Conservation (phyloP, 345 rosid genomes). For the Salix exigua region DNA sequence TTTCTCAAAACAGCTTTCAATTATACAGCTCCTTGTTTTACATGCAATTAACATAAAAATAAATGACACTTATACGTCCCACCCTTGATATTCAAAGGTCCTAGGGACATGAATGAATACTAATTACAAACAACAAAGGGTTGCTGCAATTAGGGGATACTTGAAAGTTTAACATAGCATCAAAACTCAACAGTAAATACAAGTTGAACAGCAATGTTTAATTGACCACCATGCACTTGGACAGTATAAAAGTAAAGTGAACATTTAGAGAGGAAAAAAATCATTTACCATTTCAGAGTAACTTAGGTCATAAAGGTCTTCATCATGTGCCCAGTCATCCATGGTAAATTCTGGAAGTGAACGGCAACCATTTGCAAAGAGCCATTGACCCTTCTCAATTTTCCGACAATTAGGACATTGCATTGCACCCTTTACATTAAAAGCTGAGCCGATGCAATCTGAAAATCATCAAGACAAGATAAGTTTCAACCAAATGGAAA, state of each 20-base stretch:
- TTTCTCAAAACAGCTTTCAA: not conserved
- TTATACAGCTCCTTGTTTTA: not conserved
- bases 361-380: conserved; percentile 74
- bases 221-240: not conserved
- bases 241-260: conserved; percentile 1
- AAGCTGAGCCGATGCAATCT: conserved; percentile 99
- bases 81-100: not conserved
- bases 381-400: conserved; percentile 99
- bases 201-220: not conserved
- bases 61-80: not conserved
- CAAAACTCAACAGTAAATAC: not conserved
- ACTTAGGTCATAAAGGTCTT: conserved; percentile 72
- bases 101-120: not conserved
- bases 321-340: conserved; percentile 93
- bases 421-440: conserved; percentile 92
- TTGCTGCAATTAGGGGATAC: not conserved
- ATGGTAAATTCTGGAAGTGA: conserved; percentile 69
- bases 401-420: conserved; percentile 98
- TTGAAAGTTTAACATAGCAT: not conserved
- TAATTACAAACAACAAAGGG: not conserved
- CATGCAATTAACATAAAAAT: not conserved
- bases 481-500: not conserved
- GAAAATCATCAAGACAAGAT: conserved; percentile 22
- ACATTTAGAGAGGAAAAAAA: not conserved
- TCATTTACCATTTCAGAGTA: conserved; percentile 79